Conservation (phyloP, 1,139 yeast genomes). For the Magnusiomyces ingens region DNA sequence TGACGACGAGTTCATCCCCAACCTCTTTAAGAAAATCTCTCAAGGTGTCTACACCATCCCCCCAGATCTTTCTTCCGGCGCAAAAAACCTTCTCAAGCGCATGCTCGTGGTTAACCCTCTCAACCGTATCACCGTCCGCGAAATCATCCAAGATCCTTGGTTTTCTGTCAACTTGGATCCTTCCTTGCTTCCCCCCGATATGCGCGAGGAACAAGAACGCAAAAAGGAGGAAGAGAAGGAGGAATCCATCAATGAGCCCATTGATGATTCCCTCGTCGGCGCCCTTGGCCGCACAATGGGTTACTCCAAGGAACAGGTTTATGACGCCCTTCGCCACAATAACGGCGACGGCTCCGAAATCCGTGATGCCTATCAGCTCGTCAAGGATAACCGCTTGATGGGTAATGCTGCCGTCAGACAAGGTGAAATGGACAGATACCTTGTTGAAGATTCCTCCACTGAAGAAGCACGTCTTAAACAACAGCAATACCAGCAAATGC, state of each 20-base stretch:
- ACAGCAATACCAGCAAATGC: slow-evolving; percentile 4
- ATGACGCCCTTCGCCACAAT: slow-evolving; percentile 56
- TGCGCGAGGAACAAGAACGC: slow-evolving; percentile 29
- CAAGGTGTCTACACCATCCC: slow-evolving; percentile 95
- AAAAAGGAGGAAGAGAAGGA: slow-evolving; percentile 33
- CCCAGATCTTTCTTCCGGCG: slow-evolving; percentile 79
- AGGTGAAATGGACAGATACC: slow-evolving; percentile 31
- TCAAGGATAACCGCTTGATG: slow-evolving; percentile 73
- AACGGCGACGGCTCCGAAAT: slow-evolving; percentile 60
- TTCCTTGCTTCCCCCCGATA: slow-evolving; percentile 64
- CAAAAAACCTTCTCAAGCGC: slow-evolving; percentile 75
- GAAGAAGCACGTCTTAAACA: slow-evolving; percentile 11
- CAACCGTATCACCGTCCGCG: slow-evolving; percentile 90
- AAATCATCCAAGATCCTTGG: slow-evolving; percentile 95
- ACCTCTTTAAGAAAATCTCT: slow-evolving; percentile 86
- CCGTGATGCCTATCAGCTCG: slow-evolving; percentile 81
- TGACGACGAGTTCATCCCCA: slow-evolving; percentile 97
- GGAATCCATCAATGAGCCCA: slow-evolving; percentile 27
- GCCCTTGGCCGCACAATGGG: slow-evolving; percentile 89
- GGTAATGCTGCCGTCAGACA: slow-evolving; percentile 21
- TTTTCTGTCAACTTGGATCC: slow-evolving; percentile 78
- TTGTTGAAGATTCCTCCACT: slow-evolving; percentile 23
- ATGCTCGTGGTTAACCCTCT: slow-evolving; percentile 97
- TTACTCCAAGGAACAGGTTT: slow-evolving; percentile 78
- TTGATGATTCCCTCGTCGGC: slow-evolving; percentile 74